phyloP scores from a whole-genome alignment of 2,329 filamentous ascomycete genomes.

The Claviceps paspali region DNA sequence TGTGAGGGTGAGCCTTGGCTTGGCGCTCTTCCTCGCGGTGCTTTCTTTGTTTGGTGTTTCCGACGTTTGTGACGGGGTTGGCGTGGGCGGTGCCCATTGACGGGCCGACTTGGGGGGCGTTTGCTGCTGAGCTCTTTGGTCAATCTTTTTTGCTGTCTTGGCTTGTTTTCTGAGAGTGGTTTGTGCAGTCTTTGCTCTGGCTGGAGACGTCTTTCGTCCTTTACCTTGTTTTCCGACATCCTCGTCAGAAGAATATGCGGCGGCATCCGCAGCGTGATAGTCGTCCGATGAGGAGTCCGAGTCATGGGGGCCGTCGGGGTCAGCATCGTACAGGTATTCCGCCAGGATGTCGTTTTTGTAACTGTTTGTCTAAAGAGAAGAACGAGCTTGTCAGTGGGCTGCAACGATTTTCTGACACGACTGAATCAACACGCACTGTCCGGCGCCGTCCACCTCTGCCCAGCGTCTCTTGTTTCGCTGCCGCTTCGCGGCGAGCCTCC shows the following conservation, averaged over 20 bases:
- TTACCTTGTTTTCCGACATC: slow-evolving; percentile 19
- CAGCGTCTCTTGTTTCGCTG: slow-evolving; percentile 54
- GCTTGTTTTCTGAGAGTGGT: slow-evolving; percentile 13
- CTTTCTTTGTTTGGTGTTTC: neutral
- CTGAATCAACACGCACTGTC: slow-evolving; percentile 14
- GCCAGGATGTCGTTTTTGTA: slow-evolving; percentile 16
- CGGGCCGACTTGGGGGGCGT: slow-evolving; percentile 1
- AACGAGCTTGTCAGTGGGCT: neutral
- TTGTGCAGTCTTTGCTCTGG: slow-evolving; percentile 11
- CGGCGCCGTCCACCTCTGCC: slow-evolving; percentile 72
- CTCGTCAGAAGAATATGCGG: slow-evolving; percentile 17
- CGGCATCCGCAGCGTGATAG: slow-evolving; percentile 16
- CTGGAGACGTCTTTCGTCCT: slow-evolving; percentile 13
- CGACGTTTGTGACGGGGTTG: neutral
- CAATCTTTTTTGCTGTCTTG: slow-evolving; percentile 15
- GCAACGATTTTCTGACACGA: neutral
- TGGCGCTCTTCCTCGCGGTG: neutral
- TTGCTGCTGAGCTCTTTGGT: slow-evolving; percentile 12
- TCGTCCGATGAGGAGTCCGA: slow-evolving; percentile 21
- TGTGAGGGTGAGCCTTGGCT: neutral
- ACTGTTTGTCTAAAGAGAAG: slow-evolving; percentile 17
- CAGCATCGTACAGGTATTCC: slow-evolving; percentile 13
- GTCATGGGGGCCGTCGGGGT: slow-evolving; percentile 12
- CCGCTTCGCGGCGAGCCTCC: slow-evolving; percentile 58
- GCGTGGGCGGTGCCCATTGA: neutral